These are phyloP conservation scores for Teunomyces funiuensis DNA, from an alignment of 805 yeast species.

Conservation along the genomic window DNA sequence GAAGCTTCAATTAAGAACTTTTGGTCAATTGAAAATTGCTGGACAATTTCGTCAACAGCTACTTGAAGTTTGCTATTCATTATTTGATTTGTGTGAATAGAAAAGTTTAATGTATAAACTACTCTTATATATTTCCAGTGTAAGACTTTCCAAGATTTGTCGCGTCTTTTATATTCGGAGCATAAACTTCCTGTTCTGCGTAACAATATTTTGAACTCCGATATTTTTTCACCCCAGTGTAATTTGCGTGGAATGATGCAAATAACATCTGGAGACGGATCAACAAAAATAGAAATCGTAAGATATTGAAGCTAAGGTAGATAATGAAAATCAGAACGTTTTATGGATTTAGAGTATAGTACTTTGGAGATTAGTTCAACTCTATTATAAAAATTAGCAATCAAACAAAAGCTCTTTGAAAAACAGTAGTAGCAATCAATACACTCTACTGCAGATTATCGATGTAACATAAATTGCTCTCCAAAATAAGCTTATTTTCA, in stretches of 20 bases:
- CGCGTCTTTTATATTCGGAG: slow-evolving; percentile 4
- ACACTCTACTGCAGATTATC: too few relatives aligned
- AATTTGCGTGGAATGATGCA: slow-evolving; percentile 2
- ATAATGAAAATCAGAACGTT: too few relatives aligned
- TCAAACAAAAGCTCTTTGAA: too few relatives aligned
- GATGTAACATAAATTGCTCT: too few relatives aligned
- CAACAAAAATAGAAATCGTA: slow-evolving; percentile 1
- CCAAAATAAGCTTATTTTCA: too few relatives aligned
- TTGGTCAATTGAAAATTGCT: slow-evolving; percentile 42
- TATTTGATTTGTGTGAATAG: neutral
- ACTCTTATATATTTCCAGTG: neutral
- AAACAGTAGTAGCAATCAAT: too few relatives aligned
- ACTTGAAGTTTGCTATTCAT: slow-evolving; percentile 18
- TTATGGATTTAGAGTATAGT: too few relatives aligned
- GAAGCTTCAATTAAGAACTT: slow-evolving; percentile 48
- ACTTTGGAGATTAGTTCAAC: too few relatives aligned
- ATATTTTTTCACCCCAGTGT: neutral
- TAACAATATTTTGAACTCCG: slow-evolving; percentile 1
- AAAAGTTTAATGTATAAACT: neutral
- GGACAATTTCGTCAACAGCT: slow-evolving; percentile 37
- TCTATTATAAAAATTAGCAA: too few relatives aligned
- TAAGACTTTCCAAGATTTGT: neutral
- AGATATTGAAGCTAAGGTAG: neutral
- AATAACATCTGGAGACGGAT: slow-evolving; percentile 4
- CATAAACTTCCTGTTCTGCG: slow-evolving; percentile 4